phyloP scores from a whole-genome alignment of 345 rosid species.

The Barbarea vulgaris region DNA sequence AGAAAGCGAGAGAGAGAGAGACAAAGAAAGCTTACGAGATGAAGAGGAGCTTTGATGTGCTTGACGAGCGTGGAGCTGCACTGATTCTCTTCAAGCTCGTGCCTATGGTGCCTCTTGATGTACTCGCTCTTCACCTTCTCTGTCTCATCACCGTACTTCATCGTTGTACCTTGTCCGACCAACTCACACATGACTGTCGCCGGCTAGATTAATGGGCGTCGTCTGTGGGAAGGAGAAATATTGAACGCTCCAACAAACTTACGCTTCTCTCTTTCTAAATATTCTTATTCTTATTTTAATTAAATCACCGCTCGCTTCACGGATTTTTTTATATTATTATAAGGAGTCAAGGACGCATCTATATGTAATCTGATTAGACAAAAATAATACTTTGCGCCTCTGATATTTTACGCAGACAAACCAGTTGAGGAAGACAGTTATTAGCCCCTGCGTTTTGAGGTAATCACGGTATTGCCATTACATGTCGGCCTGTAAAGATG shows the following conservation, averaged over 20 bases:
- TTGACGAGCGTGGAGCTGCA: conserved; percentile 69
- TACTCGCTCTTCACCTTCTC: conserved; percentile 52
- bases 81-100: conserved; percentile 61
- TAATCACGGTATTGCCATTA: background rate
- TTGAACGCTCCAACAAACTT: background rate
- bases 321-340: no score
- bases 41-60: conserved; percentile 89
- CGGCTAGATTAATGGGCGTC: background rate
- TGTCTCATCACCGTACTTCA: conserved; percentile 5
- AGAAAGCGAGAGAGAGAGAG: conserved; percentile 3
- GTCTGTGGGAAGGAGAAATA: background rate
- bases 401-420: no score
- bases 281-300: background rate
- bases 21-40: conserved; percentile 52
- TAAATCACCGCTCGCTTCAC: background rate
- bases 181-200: background rate
- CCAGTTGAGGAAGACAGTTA: no score
- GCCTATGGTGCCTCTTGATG: conserved; percentile 60
- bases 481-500: background rate
- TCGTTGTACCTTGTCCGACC: background rate
- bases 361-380: conserved; percentile 12
- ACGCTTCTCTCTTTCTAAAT: background rate
- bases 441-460: background rate
- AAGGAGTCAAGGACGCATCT: background rate
- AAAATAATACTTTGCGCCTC: background rate